Conservation (phyloP, 129 eudicot genomes). For the Apium graveolens region DNA sequence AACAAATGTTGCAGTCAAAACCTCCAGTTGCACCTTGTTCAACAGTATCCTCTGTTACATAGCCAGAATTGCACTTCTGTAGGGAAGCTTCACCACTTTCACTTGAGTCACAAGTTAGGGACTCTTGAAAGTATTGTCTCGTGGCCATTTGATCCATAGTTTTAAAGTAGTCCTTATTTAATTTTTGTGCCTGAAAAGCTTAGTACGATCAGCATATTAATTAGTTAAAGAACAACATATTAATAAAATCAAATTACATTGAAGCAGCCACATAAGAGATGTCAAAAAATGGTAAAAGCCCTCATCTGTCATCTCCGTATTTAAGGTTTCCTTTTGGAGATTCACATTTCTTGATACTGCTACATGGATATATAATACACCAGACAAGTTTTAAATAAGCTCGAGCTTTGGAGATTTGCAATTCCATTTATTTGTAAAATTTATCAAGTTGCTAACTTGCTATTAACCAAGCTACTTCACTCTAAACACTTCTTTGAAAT, state of each 20-base stretch:
- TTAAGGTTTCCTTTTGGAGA: background rate
- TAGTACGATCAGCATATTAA: background rate
- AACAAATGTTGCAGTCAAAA: constrained; percentile 81
- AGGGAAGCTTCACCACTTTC: constrained; percentile 25
- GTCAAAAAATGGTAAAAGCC: background rate
- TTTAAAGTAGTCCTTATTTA: background rate
- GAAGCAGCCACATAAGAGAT: background rate
- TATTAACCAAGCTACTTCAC: background rate
- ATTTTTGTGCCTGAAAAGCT: background rate
- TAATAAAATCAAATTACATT: background rate
- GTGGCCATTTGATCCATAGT: constrained; percentile 19
- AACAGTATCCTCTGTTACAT: constrained; percentile 21
- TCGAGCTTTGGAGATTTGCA: background rate
- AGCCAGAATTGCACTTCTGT: constrained; percentile 32
- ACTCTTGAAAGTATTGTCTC: constrained; percentile 35
- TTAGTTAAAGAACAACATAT: background rate
- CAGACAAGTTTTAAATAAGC: background rate
- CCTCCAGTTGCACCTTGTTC: constrained; percentile 34
- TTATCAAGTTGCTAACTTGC: background rate
- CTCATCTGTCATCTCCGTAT: background rate
- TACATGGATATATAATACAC: background rate
- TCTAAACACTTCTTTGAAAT: background rate
- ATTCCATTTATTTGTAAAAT: background rate
- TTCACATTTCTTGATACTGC: background rate
- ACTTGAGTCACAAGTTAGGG: constrained; percentile 18